Conservation (phyloP, 176 grass and related monocot species). For the Hordeum marinum region DNA sequence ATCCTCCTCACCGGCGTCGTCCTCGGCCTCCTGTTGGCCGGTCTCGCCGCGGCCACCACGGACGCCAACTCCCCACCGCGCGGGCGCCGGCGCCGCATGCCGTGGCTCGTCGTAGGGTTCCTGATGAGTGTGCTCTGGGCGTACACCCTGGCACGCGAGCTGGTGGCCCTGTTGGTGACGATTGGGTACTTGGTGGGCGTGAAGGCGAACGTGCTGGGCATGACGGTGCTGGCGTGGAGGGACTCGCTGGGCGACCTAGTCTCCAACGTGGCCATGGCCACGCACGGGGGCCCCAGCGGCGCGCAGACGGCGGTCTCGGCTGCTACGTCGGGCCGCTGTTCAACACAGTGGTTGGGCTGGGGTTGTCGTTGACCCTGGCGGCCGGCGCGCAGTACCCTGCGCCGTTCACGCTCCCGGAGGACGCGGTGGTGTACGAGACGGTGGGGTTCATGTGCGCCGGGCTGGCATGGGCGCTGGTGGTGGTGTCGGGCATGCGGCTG, state of each 20-base stretch:
- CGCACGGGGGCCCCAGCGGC: slow-evolving; percentile 47
- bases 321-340: slow-evolving; percentile 85
- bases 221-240: slow-evolving; percentile 87
- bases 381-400: slow-evolving; percentile 43
- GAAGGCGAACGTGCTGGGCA: slow-evolving; percentile 57
- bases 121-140: slow-evolving; percentile 90
- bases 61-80: slow-evolving; percentile 5
- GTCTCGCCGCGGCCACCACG: slow-evolving; percentile 31
- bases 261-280: slow-evolving; percentile 68
- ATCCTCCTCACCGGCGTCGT: slow-evolving; percentile 13
- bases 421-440: slow-evolving; percentile 53
- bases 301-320: slow-evolving; percentile 75
- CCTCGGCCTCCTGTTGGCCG: slow-evolving; percentile 25
- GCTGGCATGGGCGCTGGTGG: slow-evolving; percentile 61
- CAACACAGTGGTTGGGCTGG: slow-evolving; percentile 73
- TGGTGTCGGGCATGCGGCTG: slow-evolving; percentile 75
- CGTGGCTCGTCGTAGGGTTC: slow-evolving; percentile 72
- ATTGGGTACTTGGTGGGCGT: slow-evolving; percentile 64
- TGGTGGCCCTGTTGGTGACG: slow-evolving; percentile 64
- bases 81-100: slow-evolving; percentile 26
- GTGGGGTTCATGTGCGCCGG: slow-evolving; percentile 53
- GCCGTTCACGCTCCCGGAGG: slow-evolving; percentile 44
- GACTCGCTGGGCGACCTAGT: slow-evolving; percentile 87
- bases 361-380: slow-evolving; percentile 63
- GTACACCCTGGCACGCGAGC: slow-evolving; percentile 70